Percentiles rank a stretch among this genome's conserved stretches.
These are phyloP conservation scores for Rosa rugosa DNA, from an alignment of 306 rosid species.

Conservation along the genomic window DNA sequence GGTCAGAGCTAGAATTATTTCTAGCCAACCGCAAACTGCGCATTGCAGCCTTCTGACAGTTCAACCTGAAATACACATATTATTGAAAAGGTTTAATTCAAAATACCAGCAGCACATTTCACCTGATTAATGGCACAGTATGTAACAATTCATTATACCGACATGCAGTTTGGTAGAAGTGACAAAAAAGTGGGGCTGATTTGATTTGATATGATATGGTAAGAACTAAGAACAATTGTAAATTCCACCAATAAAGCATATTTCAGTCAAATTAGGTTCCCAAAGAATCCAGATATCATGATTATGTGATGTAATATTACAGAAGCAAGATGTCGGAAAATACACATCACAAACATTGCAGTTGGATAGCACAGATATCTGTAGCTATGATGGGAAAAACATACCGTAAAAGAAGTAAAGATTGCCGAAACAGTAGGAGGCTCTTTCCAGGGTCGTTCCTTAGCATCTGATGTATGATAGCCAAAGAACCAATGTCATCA, in stretches of 20 bases:
- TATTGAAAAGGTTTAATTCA: not conserved
- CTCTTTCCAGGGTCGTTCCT: slow-evolving; percentile 63
- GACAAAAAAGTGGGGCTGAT: not conserved
- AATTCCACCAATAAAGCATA: not conserved
- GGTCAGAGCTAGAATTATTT: slow-evolving; percentile 60
- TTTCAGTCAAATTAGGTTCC: not conserved
- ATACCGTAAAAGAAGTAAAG: slow-evolving; percentile 78
- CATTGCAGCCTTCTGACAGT: slow-evolving; percentile 88
- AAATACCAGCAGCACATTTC: not conserved
- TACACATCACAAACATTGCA: slow-evolving; percentile 11
- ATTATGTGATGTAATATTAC: not conserved
- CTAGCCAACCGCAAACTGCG: slow-evolving; percentile 68
- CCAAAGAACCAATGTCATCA: slow-evolving; percentile 81
- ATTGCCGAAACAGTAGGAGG: slow-evolving; percentile 67
- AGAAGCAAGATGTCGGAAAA: not conserved
- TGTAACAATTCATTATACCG: not conserved
- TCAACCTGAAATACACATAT: slow-evolving; percentile 46
- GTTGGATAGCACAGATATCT: slow-evolving; percentile 10
- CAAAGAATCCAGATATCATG: slow-evolving; percentile 3
- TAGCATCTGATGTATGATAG: slow-evolving; percentile 78
- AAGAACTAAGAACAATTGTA: not conserved
- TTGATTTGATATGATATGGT: not conserved
- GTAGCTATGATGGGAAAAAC: slow-evolving; percentile 10
- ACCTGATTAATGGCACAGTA: not conserved
- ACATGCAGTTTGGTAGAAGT: not conserved